Evolutionary conservation across 2,329 filamentous ascomycete genomes (phyloP).

Genomic region (Neofusicoccum laricinum): DNA sequence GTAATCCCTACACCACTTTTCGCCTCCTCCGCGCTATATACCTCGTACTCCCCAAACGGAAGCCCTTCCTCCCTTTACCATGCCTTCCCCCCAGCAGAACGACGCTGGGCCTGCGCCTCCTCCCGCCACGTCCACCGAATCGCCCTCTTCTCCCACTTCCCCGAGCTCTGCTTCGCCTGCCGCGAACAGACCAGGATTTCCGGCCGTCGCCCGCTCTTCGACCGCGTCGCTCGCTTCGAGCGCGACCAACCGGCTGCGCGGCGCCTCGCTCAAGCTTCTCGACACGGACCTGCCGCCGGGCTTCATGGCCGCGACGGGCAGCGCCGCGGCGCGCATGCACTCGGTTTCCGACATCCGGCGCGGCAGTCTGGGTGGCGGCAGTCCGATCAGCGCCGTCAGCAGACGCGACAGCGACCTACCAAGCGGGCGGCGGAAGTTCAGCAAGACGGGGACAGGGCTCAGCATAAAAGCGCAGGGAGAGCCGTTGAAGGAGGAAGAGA

Average conservation of each 20-base stretch:
- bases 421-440: slow-evolving; percentile 21
- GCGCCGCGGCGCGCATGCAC: slow-evolving; percentile 39
- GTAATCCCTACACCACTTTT: background rate
- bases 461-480: background rate
- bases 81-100: background rate
- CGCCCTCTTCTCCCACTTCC: background rate
- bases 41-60: background rate
- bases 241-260: slow-evolving; percentile 27
- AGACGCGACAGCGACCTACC: slow-evolving; percentile 23
- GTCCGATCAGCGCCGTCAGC: slow-evolving; percentile 16
- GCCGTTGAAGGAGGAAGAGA: slow-evolving; percentile 15
- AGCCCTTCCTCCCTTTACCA: background rate
- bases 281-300: slow-evolving; percentile 38
- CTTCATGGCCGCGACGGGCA: slow-evolving; percentile 46
- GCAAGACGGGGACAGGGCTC: slow-evolving; percentile 4
- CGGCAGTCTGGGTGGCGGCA: slow-evolving; percentile 33
- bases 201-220: background rate
- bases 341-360: slow-evolving; percentile 42
- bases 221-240: slow-evolving; percentile 32
- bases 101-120: background rate
- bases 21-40: background rate
- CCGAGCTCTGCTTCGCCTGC: background rate
- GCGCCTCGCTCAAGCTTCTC: slow-evolving; percentile 37
- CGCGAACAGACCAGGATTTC: background rate
- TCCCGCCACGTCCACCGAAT: background rate